Conservation (phyloP, 768 basidiomycete genomes). For the Trametes cubensis region DNA sequence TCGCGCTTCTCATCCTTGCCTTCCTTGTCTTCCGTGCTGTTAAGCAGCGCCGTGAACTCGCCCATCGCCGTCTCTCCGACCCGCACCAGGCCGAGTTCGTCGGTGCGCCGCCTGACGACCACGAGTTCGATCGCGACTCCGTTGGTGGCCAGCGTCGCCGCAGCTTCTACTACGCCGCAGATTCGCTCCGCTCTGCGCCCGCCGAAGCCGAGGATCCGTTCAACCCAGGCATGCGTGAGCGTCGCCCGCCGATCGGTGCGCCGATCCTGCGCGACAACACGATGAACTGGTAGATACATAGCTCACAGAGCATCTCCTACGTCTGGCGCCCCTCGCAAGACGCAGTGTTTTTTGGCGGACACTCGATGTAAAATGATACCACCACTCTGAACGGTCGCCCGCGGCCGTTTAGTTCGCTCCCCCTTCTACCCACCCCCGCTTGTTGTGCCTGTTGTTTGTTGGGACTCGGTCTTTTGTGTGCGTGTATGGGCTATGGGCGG, state of each 20-base stretch:
- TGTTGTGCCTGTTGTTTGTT: slow-evolving; percentile 16
- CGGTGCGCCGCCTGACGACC: slow-evolving; percentile 61
- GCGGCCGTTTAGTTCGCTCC: neutral
- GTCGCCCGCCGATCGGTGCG: slow-evolving; percentile 70
- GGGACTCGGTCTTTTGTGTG: slow-evolving; percentile 10
- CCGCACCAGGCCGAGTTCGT: slow-evolving; percentile 33
- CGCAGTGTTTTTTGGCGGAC: neutral
- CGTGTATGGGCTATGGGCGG: slow-evolving; percentile 14
- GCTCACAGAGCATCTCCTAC: neutral
- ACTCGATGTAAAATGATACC: slow-evolving; percentile 19
- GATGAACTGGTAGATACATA: slow-evolving; percentile 68
- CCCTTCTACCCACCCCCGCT: neutral
- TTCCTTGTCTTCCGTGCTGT: slow-evolving; percentile 73
- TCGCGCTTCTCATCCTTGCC: slow-evolving; percentile 70
- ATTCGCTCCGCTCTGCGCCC: slow-evolving; percentile 55
- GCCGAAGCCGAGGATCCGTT: slow-evolving; percentile 41
- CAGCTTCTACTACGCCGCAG: slow-evolving; percentile 88
- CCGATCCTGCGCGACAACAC: slow-evolving; percentile 81
- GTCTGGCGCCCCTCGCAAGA: neutral
- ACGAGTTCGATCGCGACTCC: slow-evolving; percentile 77
- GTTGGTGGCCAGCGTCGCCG: slow-evolving; percentile 71
- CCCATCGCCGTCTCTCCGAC: slow-evolving; percentile 75
- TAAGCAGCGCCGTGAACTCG: slow-evolving; percentile 66
- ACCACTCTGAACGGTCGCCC: neutral
- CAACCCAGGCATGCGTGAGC: slow-evolving; percentile 51